phyloP scores from a whole-genome alignment of 768 basidiomycete species.

The Postia placenta region DNA sequence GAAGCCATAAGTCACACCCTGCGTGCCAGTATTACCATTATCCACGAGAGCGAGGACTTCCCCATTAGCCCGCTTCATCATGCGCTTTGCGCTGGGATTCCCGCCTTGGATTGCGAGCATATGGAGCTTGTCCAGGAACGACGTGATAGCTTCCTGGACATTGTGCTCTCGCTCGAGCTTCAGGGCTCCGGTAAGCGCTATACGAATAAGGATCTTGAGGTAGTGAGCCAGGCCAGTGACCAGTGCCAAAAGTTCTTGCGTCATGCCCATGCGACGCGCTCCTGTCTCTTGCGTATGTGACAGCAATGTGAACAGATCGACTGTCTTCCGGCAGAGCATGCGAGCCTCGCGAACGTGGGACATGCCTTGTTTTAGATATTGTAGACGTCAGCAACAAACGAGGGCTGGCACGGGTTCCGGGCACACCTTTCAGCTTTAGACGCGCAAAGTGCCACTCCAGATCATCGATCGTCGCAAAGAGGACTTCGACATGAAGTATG shows the following conservation, averaged over 20 bases:
- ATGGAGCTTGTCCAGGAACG: conserved; percentile 90
- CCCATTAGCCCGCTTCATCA: conserved; percentile 71
- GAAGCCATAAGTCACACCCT: conserved; percentile 89
- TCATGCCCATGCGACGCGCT: conserved; percentile 89
- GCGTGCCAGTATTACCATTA: conserved; percentile 63
- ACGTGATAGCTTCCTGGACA: conserved; percentile 76
- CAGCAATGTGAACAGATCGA: conserved; percentile 93
- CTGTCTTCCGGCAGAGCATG: conserved; percentile 97
- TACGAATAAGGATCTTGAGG: conserved; percentile 97
- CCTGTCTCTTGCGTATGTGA: conserved; percentile 95
- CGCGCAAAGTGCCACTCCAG: conserved; percentile 82
- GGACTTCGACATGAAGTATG: conserved; percentile 94
- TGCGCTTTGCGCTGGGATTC: conserved; percentile 69
- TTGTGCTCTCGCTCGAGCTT: conserved; percentile 91
- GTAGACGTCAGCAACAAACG: background rate
- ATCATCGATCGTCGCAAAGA: conserved; percentile 96
- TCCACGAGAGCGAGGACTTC: conserved; percentile 38
- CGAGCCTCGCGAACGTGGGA: conserved; percentile 97
- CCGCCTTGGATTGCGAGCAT: conserved; percentile 82
- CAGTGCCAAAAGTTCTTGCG: conserved; percentile 91
- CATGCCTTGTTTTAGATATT: conserved; percentile 56
- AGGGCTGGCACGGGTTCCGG: background rate
- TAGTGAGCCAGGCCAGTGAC: conserved; percentile 99
- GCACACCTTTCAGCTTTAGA: conserved; percentile 79
- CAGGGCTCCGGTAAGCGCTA: conserved; percentile 91